Conservation (phyloP, 2,329 filamentous ascomycete genomes). For the Ophiocordyceps camponoti-saundersi region DNA sequence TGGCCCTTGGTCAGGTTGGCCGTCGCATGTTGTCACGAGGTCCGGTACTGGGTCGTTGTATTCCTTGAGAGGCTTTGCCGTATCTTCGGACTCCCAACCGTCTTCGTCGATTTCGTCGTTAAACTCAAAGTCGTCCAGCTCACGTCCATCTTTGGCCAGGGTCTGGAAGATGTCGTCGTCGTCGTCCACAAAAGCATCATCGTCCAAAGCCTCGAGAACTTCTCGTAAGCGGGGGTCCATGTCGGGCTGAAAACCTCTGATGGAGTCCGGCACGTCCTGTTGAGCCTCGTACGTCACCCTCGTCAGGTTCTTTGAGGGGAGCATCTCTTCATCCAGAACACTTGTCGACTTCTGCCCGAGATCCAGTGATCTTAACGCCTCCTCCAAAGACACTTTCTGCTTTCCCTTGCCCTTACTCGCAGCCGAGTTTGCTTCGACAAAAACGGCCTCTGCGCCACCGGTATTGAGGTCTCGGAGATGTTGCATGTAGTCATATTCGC, state of each 20-base stretch:
- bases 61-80: constrained; percentile 56
- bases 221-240: constrained; percentile 92
- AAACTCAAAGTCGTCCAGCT: constrained; percentile 68
- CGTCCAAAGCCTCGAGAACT: constrained; percentile 81
- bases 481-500: constrained; percentile 98
- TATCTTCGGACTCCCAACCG: constrained; percentile 91
- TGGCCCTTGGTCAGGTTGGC: constrained; percentile 39
- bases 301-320: constrained; percentile 65
- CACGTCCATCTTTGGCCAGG: constrained; percentile 50
- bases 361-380: constrained; percentile 53
- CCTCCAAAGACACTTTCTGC: constrained; percentile 63
- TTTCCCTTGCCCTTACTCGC: constrained; percentile 55
- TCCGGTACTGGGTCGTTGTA: constrained; percentile 32
- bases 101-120: constrained; percentile 53
- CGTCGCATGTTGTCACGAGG: constrained; percentile 25
- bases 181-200: constrained; percentile 84
- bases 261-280: constrained; percentile 79
- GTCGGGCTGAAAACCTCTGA: constrained; percentile 89
- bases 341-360: constrained; percentile 35
- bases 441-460: constrained; percentile 60
- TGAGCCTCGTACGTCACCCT: constrained; percentile 77
- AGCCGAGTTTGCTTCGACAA: constrained; percentile 56
- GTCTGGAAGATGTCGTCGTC: constrained; percentile 78
- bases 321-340: constrained; percentile 54
- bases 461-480: constrained; percentile 78